Base-by-base conservation (phyloP, 371 early-diverging fungal genomes). In the Lichtheimia ramosa region DNA sequence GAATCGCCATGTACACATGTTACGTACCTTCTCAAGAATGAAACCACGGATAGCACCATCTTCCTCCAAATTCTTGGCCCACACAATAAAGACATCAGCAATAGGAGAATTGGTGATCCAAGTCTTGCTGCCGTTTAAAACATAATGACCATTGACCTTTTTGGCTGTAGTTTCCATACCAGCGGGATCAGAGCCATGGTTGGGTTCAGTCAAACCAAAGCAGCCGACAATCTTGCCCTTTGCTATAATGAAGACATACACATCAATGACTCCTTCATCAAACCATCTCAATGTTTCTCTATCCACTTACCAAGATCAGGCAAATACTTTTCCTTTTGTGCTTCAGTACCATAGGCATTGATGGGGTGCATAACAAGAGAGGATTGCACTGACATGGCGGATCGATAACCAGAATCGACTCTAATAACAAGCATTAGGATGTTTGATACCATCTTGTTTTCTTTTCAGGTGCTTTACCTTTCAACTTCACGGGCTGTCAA, bases 31-130 rank as follows among this genome's bases (percentile, higher is more conserved):
- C 70, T 98, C 98, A 34, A 98, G 76, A 16, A 98, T 87, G 61
- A 97, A 98, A 2, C 99, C 99, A 63, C 95, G 88, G 70, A 98
- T 96, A 65, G 86, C 83, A 48, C 89, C 88, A 65, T 89, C 92
- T 60, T 94, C 93, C 16, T 86, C 85, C 41, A 67, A 59, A 48
- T 86, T 85, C 83, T 96, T 97, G 43, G 97, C 99, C 99, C 99
- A 98, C n/a, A 97, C 84, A 20, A 98, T 82, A 80, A 95, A 93
- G n/a, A 97, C 92, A 59, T 97, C 97, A 48, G 99, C 99, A 57
- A 97, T 90, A 20, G 99, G 99, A 40, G 97, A 93, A 85, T 97
- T 96, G 61, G 99, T 96, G 74, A 98, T 98, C 99, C 99, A 98
- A 40, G 95, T 96, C 84, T 98, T 98, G 77, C 92, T 81, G 2